phyloP scores from a whole-genome alignment of 176 grass and related monocot genomes.

The Oryza glumipatula region DNA sequence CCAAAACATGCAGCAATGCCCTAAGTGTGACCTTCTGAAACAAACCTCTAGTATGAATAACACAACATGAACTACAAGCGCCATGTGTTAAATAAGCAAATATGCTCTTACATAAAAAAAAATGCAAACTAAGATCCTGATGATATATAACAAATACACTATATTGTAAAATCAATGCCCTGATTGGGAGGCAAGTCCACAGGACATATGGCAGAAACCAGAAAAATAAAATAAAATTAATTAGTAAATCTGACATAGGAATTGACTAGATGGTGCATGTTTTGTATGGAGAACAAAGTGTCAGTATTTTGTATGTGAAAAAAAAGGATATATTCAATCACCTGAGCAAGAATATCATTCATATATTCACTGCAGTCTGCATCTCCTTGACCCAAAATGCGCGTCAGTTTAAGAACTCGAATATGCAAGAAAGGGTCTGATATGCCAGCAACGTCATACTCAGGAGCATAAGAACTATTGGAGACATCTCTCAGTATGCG shows the following conservation, averaged over 20 bases:
- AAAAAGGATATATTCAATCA: slow-evolving; percentile 42
- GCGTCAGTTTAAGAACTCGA: slow-evolving; percentile 86
- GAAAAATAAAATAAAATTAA: neutral
- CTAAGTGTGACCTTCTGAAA: slow-evolving; percentile 1
- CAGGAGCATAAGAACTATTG: slow-evolving; percentile 97
- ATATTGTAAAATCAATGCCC: slow-evolving; percentile 7
- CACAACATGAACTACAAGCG: neutral
- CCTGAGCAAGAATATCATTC: slow-evolving; percentile 99
- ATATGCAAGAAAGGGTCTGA: slow-evolving; percentile 96
- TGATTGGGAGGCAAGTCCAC: slow-evolving; percentile 1
- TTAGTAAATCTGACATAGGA: neutral
- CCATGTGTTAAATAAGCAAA: slow-evolving; percentile 16
- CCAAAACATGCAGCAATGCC: slow-evolving; percentile 25
- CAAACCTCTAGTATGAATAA: neutral
- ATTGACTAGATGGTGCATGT: slow-evolving; percentile 13
- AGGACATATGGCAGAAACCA: slow-evolving; percentile 11
- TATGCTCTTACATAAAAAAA: neutral
- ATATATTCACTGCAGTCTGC: slow-evolving; percentile 92
- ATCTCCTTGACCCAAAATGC: slow-evolving; percentile 85
- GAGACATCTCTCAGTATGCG: slow-evolving; percentile 92
- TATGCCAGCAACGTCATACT: slow-evolving; percentile 93
- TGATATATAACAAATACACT: slow-evolving; percentile 26
- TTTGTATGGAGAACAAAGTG: slow-evolving; percentile 25
- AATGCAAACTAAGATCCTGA: neutral
- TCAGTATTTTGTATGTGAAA: neutral